Base-by-base conservation (phyloP, 108 stramenopile genomes). In the Nannochloropsis granulata region DNA sequence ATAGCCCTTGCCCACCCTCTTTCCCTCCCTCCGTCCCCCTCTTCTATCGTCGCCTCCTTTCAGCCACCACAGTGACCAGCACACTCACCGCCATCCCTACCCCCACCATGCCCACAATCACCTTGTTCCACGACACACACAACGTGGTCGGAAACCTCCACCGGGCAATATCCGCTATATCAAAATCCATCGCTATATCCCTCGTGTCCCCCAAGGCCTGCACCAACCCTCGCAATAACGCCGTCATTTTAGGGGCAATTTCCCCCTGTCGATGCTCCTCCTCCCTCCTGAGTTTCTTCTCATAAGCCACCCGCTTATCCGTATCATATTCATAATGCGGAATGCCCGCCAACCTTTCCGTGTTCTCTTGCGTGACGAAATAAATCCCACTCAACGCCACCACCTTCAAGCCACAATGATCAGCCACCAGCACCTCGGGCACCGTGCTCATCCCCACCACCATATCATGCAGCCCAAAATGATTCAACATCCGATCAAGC, bases 361-460 rank as follows among this genome's bases (percentile, higher is more conserved):
- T 71, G 56, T 71, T 71, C 56, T 71, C 56, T n/a, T 71, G 56
- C 56, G 56, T 71, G 56, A 71, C 56, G 56, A n/a, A n/a, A n/a
- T 71, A 71, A 43, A 83, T 71, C 7, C 56, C 56, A n/a, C 56
- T 71, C 81, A 97, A 87, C 81, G 93, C 94, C 42, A 97, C 89
- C 25, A 95, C 94, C 85, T 92, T 88, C 90, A 97, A 93, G 81
- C 93, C 93, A 78, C 92, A 91, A 84, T 96, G 95, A 89, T 94
- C 93, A 12, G 96, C 95, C 9, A 94, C 94, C 44, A 95, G 92
- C 43, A 95, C 90, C 86, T 97, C 96, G 12, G 96, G 96, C 42
- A 94, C 91, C 42, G 96, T 95, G 79, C 90, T 91, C 95, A 95
- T 95, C 7, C 95, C 96, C 13, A 95, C 95, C 24, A 91, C 90